A percentile compares a stretch with the other conserved stretches of the same genome.
phyloP scores from a whole-genome alignment of 495 filamentous ascomycete genomes.

The Neurospora sp. region DNA sequence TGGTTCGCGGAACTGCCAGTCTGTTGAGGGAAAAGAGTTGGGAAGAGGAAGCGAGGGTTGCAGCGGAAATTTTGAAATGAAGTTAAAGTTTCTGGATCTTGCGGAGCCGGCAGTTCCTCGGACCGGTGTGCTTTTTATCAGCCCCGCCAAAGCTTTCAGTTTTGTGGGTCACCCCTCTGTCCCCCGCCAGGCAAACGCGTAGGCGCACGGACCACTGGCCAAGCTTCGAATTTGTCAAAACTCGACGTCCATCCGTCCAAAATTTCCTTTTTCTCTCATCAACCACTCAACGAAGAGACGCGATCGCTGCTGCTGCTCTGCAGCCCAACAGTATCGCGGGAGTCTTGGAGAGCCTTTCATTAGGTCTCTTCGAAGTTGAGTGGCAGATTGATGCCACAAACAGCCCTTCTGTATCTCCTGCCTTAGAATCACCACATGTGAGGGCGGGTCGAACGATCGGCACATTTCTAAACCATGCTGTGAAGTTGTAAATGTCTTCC shows the following conservation, averaged over 20 bases:
- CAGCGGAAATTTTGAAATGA: slow-evolving; percentile 24
- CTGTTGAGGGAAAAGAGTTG: slow-evolving; percentile 16
- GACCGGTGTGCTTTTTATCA: not conserved
- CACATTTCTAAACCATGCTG: slow-evolving; percentile 24
- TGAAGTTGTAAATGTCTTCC: not conserved
- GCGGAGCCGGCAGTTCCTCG: slow-evolving; percentile 13
- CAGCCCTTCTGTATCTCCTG: slow-evolving; percentile 89
- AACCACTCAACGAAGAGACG: slow-evolving; percentile 41
- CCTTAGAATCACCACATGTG: slow-evolving; percentile 72
- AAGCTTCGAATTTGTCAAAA: not conserved
- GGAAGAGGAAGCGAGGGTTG: slow-evolving; percentile 6
- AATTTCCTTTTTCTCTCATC: slow-evolving; percentile 28
- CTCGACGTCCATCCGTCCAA: not conserved
- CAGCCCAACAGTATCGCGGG: slow-evolving; percentile 26
- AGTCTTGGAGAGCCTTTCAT: slow-evolving; percentile 54
- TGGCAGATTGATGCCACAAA: slow-evolving; percentile 51
- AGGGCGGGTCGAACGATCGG: slow-evolving; percentile 64
- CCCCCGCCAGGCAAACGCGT: not conserved
- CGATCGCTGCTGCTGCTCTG: slow-evolving; percentile 25
- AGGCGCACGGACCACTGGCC: slow-evolving; percentile 6
- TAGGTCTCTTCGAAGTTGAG: slow-evolving; percentile 49
- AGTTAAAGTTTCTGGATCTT: slow-evolving; percentile 13
- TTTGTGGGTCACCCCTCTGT: not conserved
- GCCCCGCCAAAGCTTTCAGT: not conserved
- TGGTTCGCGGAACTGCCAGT: slow-evolving; percentile 10